These are phyloP conservation scores for Collybia mongolica DNA, from an alignment of 768 basidiomycete species.

Conservation along the genomic window DNA sequence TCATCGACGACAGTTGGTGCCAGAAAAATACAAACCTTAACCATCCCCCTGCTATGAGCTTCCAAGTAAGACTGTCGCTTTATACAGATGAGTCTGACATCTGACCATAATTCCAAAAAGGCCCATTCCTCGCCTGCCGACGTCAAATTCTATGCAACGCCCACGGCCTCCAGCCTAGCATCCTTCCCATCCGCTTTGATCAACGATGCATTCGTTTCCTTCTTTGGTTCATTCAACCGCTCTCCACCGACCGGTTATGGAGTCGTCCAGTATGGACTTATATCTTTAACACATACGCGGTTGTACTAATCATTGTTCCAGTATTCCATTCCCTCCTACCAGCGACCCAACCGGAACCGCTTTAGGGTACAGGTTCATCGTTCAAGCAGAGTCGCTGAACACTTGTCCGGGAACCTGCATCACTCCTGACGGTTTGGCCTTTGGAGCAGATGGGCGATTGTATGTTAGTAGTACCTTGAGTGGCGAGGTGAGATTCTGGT, in stretches of 20 bases:
- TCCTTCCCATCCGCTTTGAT: constrained; percentile 25
- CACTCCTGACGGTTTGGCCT: constrained; percentile 39
- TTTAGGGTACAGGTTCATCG: constrained; percentile 26
- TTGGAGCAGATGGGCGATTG: constrained; percentile 28
- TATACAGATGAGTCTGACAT: neutral
- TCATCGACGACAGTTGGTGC: constrained; percentile 33
- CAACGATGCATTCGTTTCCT: constrained; percentile 40
- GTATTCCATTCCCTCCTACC: constrained; percentile 24
- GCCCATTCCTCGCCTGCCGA: constrained; percentile 46
- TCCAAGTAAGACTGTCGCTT: constrained; percentile 29
- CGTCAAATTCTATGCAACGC: constrained; percentile 35
- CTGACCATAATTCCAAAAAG: constrained; percentile 16
- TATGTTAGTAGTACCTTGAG: constrained; percentile 43
- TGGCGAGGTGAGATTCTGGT: constrained; percentile 30
- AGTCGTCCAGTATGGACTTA: constrained; percentile 30
- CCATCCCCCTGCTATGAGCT: constrained; percentile 30
- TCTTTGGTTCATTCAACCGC: constrained; percentile 41
- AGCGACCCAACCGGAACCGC: neutral
- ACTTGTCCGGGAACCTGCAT: constrained; percentile 40
- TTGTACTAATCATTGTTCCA: constrained; percentile 6
- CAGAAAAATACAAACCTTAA: constrained; percentile 27
- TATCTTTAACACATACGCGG: neutral
- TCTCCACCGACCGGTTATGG: constrained; percentile 42
- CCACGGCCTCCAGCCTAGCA: neutral
- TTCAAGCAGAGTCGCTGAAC: constrained; percentile 35